phyloP scores from a whole-genome alignment of 805 yeast genomes.

The Wickerhamomyces bovis region DNA sequence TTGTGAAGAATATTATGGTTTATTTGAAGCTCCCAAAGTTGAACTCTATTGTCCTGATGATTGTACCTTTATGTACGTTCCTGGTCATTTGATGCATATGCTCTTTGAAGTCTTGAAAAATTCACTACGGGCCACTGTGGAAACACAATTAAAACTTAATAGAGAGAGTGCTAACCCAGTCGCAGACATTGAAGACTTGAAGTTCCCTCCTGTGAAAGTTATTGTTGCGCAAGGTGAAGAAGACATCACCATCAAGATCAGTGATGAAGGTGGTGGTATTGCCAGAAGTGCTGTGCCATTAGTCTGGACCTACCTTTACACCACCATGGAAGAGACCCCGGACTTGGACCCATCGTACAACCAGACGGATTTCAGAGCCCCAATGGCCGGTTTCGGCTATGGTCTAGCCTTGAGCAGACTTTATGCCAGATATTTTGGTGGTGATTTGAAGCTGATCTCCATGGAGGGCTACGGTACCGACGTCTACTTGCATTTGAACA shows the following conservation, averaged over 20 bases:
- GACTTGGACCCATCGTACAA: constrained; percentile 35
- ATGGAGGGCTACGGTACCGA: constrained; percentile 97
- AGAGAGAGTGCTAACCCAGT: constrained; percentile 32
- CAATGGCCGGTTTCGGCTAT: constrained; percentile 93
- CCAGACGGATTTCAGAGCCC: constrained; percentile 70
- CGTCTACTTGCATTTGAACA: constrained; percentile 78
- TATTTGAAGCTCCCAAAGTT: constrained; percentile 81
- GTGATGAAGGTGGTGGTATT: constrained; percentile 94
- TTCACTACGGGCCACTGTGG: constrained; percentile 85
- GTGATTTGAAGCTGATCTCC: constrained; percentile 77
- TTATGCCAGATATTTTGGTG: constrained; percentile 87
- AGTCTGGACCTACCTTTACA: constrained; percentile 88
- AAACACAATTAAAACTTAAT: constrained; percentile 57
- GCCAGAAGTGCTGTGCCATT: constrained; percentile 77
- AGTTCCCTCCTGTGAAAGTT: constrained; percentile 79
- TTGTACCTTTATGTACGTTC: constrained; percentile 83
- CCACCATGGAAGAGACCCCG: constrained; percentile 76
- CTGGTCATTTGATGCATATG: constrained; percentile 90
- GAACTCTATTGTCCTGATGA: constrained; percentile 60
- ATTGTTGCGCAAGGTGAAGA: constrained; percentile 86
- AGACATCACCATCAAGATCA: constrained; percentile 83
- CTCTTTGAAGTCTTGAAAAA: constrained; percentile 83
- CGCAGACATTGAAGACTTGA: constrained; percentile 48
- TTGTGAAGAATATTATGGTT: constrained; percentile 86
- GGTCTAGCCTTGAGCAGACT: constrained; percentile 83